A percentile compares a stretch with the other conserved stretches of the same genome.
Conservation (phyloP, 108 stramenopile genomes). For the Bacterosira constricta region DNA sequence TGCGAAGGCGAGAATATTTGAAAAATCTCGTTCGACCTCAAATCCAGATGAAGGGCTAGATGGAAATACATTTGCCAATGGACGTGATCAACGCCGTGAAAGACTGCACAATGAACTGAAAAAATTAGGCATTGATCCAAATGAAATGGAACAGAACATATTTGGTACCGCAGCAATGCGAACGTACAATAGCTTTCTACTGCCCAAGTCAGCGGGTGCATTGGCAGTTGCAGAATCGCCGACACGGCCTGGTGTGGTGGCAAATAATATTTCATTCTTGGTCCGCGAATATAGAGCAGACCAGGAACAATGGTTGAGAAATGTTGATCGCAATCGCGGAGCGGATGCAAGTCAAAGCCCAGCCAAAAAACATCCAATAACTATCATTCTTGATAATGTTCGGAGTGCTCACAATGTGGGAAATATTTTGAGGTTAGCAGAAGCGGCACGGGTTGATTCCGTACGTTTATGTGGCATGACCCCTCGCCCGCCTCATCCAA, state of each 20-base stretch:
- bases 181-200: constrained; percentile 54
- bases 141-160: constrained; percentile 34
- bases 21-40: constrained; percentile 35
- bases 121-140: constrained; percentile 44
- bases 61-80: constrained; percentile 27
- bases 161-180: constrained; percentile 56
- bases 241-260: constrained; percentile 55
- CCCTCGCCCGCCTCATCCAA: constrained; percentile 57
- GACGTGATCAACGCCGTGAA: constrained; percentile 35
- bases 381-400: constrained; percentile 56
- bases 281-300: constrained; percentile 52
- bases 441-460: constrained; percentile 49
- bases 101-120: constrained; percentile 45
- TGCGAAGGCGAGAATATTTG: too few species aligned
- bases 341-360: constrained; percentile 3
- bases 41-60: constrained; percentile 36
- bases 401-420: constrained; percentile 63
- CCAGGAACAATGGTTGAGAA: constrained; percentile 57
- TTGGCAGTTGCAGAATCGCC: constrained; percentile 58
- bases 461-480: constrained; percentile 63
- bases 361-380: constrained; percentile 29
- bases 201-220: constrained; percentile 59
- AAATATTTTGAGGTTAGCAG: constrained; percentile 54
- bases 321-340: constrained; percentile 50
- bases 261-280: constrained; percentile 61